These are phyloP conservation scores for Epichloe baconii DNA, from an alignment of 2,329 filamentous ascomycete species.

Conservation along the genomic window DNA sequence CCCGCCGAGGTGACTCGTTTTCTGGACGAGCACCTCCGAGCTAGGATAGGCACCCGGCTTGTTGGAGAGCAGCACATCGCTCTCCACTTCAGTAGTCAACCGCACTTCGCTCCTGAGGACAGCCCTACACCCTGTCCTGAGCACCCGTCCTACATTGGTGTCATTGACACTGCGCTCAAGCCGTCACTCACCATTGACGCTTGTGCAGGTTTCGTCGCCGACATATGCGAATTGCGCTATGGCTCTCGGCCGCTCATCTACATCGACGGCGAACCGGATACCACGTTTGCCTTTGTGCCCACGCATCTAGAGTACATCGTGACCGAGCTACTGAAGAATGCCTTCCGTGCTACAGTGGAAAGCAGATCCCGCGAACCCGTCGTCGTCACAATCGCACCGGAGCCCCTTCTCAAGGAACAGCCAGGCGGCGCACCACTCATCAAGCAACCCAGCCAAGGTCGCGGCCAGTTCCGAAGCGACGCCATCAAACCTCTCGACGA, in stretches of 20 bases:
- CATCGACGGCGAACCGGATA: constrained; percentile 74
- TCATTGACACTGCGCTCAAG: constrained; percentile 81
- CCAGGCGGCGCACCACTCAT: constrained; percentile 14
- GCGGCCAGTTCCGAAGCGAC: constrained; percentile 29
- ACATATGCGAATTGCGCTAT: constrained; percentile 94
- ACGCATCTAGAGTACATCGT: constrained; percentile 97
- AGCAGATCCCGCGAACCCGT: constrained; percentile 69
- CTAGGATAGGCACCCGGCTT: constrained; percentile 83
- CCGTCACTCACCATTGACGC: constrained; percentile 70
- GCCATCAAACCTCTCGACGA: constrained; percentile 46
- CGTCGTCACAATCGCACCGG: constrained; percentile 80
- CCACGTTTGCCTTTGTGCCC: constrained; percentile 86
- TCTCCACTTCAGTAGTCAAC: constrained; percentile 59
- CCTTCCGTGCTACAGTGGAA: constrained; percentile 87
- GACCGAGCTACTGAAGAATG: constrained; percentile 92
- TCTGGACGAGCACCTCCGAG: constrained; percentile 84
- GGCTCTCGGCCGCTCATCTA: constrained; percentile 69
- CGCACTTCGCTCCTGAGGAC: constrained; percentile 48
- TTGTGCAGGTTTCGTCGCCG: constrained; percentile 82
- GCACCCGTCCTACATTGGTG: constrained; percentile 66
- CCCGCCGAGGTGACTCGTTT: constrained; percentile 77
- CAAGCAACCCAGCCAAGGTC: constrained; percentile 22
- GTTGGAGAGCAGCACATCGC: constrained; percentile 96
- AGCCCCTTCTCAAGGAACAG: constrained; percentile 30
- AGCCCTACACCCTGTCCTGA: constrained; percentile 38